A percentile compares a stretch with the other conserved stretches of the same genome.
phyloP scores from a whole-genome alignment of 768 basidiomycete species.

The Leccinum ochraceum region DNA sequence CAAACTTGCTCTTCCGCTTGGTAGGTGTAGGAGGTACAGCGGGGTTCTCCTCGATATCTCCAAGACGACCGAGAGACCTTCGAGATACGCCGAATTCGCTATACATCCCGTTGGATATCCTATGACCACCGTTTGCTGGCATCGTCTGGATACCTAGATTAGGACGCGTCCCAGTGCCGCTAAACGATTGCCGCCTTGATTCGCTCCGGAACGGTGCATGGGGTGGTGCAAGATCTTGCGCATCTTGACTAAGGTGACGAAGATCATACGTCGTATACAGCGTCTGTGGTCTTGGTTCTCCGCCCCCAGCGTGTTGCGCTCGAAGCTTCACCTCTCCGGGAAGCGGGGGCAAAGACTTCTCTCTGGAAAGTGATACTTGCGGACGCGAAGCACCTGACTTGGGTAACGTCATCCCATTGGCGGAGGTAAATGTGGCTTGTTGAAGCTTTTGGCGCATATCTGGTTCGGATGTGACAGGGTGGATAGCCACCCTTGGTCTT shows the following conservation, averaged over 20 bases:
- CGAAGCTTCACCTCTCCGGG: conserved; percentile 55
- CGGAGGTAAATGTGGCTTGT: conserved; percentile 37
- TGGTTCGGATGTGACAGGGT: conserved; percentile 60
- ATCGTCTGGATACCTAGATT: conserved; percentile 53
- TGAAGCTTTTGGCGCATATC: conserved; percentile 54
- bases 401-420: conserved; percentile 33
- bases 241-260: conserved; percentile 44
- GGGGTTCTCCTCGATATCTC: conserved; percentile 32
- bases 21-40: conserved; percentile 36
- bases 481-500: conserved; percentile 43
- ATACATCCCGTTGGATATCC: conserved; percentile 46
- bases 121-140: conserved; percentile 40
- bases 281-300: conserved; percentile 61
- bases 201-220: conserved; percentile 66
- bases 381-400: conserved; percentile 19
- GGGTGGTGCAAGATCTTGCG: conserved; percentile 58
- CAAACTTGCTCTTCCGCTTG: conserved; percentile 77
- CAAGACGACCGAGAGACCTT: conserved; percentile 48
- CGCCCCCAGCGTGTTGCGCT: conserved; percentile 33
- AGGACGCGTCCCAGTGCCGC: conserved; percentile 62
- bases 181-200: conserved; percentile 72
- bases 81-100: conserved; percentile 75
- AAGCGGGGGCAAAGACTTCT: conserved; percentile 80
- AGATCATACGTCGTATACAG: conserved; percentile 63
- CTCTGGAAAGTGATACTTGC: conserved; percentile 42